Conservation (phyloP, 2,329 filamentous ascomycete species). For the Cladosporium colombiae region DNA sequence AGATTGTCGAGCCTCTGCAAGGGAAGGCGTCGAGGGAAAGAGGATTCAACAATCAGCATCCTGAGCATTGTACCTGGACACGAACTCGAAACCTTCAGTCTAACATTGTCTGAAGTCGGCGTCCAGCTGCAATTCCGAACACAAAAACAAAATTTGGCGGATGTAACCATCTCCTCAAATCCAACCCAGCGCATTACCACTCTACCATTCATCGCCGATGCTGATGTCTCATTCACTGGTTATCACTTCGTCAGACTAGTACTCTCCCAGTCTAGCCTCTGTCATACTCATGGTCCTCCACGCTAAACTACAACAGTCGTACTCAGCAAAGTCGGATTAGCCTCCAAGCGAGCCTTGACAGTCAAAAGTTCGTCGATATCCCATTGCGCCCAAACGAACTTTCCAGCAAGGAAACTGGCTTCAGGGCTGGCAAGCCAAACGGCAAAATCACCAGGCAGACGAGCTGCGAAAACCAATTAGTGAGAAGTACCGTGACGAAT, state of each 20-base stretch:
- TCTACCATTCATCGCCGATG: not conserved
- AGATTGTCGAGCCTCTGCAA: not conserved
- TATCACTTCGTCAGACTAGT: not conserved
- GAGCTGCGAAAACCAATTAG: not conserved
- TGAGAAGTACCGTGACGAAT: not conserved
- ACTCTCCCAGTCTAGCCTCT: not conserved
- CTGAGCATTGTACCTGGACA: not conserved
- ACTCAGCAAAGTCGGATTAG: slow-evolving; percentile 27
- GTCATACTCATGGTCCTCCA: not conserved
- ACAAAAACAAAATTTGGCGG: not conserved
- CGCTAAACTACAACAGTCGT: slow-evolving; percentile 22
- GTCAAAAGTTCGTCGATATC: slow-evolving; percentile 43
- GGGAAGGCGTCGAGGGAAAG: not conserved
- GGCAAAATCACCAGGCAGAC: slow-evolving; percentile 32
- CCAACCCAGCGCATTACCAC: not conserved
- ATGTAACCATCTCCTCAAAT: not conserved
- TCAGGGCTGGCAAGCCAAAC: slow-evolving; percentile 45
- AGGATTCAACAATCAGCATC: not conserved
- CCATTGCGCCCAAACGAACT: slow-evolving; percentile 43
- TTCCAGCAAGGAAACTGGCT: slow-evolving; percentile 43
- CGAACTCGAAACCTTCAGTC: not conserved
- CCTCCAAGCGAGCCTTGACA: slow-evolving; percentile 22
- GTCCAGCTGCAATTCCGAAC: too few relatives aligned
- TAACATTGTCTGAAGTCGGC: not conserved
- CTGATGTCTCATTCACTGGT: not conserved